Evolutionary conservation across 139 green algal species (phyloP), one percentile per base, ranked within the genome.

Genomic region (Closterium sp.): DNA sequence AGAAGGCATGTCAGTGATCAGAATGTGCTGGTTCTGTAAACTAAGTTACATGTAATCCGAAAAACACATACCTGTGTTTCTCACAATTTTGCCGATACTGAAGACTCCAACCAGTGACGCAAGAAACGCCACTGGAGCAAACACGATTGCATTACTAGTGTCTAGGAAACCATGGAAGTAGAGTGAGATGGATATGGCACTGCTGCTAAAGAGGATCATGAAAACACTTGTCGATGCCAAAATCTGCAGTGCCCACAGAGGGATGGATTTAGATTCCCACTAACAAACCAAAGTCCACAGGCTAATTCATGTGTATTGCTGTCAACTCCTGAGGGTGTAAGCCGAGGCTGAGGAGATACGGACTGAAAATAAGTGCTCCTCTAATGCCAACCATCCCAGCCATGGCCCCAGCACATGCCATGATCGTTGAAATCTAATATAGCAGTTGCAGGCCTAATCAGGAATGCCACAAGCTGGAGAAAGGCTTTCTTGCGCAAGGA

Each of bases 181-280:
- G 30, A 91, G n/a, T 7, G 89, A 91, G 66, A 91, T 28, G 28
- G 64, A 35, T 25, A 91, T 91, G 31, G 36, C 55, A 32, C 66
- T 89, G 89, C 89, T 91, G 89, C 89, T 91, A 28, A 91, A 91
- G n/a, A 91, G 89, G 36, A 91, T 91, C 89, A 91, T 91, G 25
- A 91, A 25, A 83, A 91, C 89, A 33, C 43, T 81, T 43, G 89
- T 91, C 28, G 89, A 91, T 8, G 89, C 89, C 30, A 81, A 89
- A 8, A 91, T 81, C 89, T 91, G 89, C 55, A 28, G 25, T 76
- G 55, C 55, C 55, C 23, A 76, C 55, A 76, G 1, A 76, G 38
- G 8, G 7, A 66, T 21, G 16, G 10, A 66, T 66, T 66, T 12
- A 66, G 38, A 10, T 66, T 66, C 38, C 38, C 38, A 66, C 38